A percentile compares a stretch with the other conserved stretches of the same genome.
These are phyloP conservation scores for Chiua virens DNA, from an alignment of 768 basidiomycete genomes.

Conservation along the genomic window DNA sequence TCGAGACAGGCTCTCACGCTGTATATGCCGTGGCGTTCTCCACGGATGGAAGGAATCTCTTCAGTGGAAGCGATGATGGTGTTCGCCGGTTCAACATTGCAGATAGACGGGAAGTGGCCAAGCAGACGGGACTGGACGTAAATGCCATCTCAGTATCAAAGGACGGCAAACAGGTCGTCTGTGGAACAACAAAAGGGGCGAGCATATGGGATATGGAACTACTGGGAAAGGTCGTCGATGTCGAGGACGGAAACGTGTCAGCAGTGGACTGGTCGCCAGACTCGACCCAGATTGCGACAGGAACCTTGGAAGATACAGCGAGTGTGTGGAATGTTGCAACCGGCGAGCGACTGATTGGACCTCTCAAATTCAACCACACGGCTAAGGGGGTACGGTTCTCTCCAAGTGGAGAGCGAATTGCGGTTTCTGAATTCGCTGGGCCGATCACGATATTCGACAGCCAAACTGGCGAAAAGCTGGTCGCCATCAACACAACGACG, in stretches of 20 bases:
- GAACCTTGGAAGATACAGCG: neutral
- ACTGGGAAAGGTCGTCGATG: neutral
- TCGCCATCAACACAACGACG: neutral
- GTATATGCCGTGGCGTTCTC: too few species aligned
- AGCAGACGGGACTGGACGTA: neutral
- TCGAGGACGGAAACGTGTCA: neutral
- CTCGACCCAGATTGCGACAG: conserved; percentile 2
- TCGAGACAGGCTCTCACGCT: too few species aligned
- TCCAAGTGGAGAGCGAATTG: neutral
- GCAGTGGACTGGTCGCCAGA: neutral
- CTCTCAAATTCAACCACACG: neutral
- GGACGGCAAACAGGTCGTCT: neutral
- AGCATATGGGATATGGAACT: neutral
- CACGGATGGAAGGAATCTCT: too few species aligned
- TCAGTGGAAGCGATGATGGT: too few species aligned
- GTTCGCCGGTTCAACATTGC: too few species aligned
- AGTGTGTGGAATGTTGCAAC: neutral
- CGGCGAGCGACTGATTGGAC: neutral
- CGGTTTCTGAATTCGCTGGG: neutral
- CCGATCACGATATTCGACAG: neutral
- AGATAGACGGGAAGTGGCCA: neutral
- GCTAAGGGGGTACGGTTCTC: conserved; percentile 1
- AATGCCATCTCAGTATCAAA: neutral
- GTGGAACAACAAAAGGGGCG: neutral
- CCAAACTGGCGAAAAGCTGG: neutral